These are phyloP conservation scores for Arthrinium phaeospermum DNA, from an alignment of 2,329 filamentous ascomycete species.

Conservation along the genomic window DNA sequence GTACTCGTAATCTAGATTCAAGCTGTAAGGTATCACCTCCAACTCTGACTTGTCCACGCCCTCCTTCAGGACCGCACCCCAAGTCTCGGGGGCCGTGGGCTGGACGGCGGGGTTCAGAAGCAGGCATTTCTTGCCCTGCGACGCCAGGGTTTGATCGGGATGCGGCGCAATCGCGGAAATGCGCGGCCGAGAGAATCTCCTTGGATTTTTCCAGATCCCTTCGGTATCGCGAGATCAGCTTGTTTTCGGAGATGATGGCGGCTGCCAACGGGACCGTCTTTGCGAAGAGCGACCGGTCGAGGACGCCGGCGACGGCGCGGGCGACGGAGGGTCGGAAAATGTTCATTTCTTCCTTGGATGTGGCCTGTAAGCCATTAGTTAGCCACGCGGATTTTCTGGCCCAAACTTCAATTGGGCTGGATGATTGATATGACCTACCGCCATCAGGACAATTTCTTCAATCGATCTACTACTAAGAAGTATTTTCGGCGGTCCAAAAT, in stretches of 20 bases:
- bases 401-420: not conserved
- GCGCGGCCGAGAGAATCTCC: conserved; percentile 69
- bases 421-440: not conserved
- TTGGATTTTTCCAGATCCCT: conserved; percentile 67
- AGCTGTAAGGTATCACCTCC: conserved; percentile 73
- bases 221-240: conserved; percentile 75
- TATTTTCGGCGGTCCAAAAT: not conserved
- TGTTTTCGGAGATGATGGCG: conserved; percentile 76
- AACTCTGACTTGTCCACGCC: conserved; percentile 73
- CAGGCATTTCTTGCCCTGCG: conserved; percentile 65
- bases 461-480: not conserved
- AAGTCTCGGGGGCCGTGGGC: conserved; percentile 70
- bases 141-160: conserved; percentile 59
- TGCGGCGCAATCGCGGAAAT: conserved; percentile 68
- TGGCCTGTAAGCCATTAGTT: conserved; percentile 1
- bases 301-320: conserved; percentile 72
- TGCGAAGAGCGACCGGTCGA: conserved; percentile 85
- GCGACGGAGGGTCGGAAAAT: conserved; percentile 81
- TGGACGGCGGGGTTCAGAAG: conserved; percentile 64
- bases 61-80: conserved; percentile 73
- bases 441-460: not conserved
- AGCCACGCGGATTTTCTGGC: not conserved
- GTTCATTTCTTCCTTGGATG: conserved; percentile 43
- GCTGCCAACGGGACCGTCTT: conserved; percentile 79
- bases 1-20: conserved; percentile 81